Evolutionary conservation across 2,329 filamentous ascomycete genomes (phyloP), one percentile per base, ranked within the genome.

Genomic region (Lojkania enalia): DNA sequence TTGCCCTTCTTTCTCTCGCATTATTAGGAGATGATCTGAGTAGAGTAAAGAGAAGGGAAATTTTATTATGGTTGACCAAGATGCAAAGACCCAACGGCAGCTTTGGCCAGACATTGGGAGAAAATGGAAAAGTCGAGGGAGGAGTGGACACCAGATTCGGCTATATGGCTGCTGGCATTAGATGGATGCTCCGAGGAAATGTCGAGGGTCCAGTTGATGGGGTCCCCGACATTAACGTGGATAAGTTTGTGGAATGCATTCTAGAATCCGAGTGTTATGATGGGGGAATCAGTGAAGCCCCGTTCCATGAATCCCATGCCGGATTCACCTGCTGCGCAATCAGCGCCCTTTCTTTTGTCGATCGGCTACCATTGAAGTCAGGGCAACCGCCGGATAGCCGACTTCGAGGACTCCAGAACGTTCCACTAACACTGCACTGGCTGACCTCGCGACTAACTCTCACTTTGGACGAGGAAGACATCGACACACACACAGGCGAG

Each of bases 301-400:
- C 85, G 0, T 84, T 83, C 48, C 85, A 90, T 48, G 91, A 96
- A 72, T 86, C 90, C 23, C 90, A 96, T 62, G 87, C 89, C 56
- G 94, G 94, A 15, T 92, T 95, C 67, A 90, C 89, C 7, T 96
- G 91, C 74, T 96, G 90, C 69, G 90, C 86, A 5, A 80, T 96
- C 42, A 84, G 83, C 9, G 86, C 90, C 3, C 74, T 97, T 4
- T 81, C 83, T 2, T 81, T 96, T 38, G 76, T 96, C n/a, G 81
- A 83, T 48, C 81, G 83, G 9, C 77, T 86, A 1, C 71, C 75
- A 1, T 35, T 57, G 14, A 35, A 50, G 36, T 42, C 54, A 13
- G 48, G 54, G 18, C 50, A 56, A 44, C 42, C 54, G 12, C 47
- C 58, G 12, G 64, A 70, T 45, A 49, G 56, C 18, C 52, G 58